Conservation (phyloP, 306 rosid species). For the Cucurbita pepo region DNA sequence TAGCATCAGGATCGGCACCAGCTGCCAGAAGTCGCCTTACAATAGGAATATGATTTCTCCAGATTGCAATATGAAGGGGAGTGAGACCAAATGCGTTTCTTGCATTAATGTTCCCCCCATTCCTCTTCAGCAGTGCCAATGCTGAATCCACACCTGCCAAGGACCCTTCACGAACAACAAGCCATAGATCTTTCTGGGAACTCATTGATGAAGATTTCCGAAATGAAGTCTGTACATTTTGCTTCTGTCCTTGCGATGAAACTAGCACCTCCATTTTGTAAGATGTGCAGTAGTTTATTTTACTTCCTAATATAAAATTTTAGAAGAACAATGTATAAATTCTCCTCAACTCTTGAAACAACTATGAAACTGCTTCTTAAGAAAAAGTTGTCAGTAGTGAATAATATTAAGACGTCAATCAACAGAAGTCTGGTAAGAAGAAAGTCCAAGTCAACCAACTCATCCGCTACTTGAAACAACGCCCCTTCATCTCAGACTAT, state of each 20-base stretch:
- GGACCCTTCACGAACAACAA: constrained; percentile 63
- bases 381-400: background rate
- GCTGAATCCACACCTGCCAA: constrained; percentile 55
- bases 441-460: background rate
- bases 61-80: constrained; percentile 83
- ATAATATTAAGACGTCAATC: background rate
- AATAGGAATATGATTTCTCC: constrained; percentile 91
- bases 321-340: background rate
- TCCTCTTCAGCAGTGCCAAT: constrained; percentile 54
- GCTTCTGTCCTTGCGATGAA: constrained; percentile 49
- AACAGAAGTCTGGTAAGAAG: background rate
- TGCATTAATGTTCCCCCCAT: constrained; percentile 56
- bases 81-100: constrained; percentile 69
- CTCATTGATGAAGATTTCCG: constrained; percentile 26
- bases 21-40: constrained; percentile 75
- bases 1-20: constrained; percentile 88
- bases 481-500: background rate
- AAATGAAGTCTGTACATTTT: constrained; percentile 23
- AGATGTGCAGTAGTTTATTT: background rate
- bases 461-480: background rate
- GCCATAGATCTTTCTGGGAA: constrained; percentile 50
- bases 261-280: constrained; percentile 33
- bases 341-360: background rate
- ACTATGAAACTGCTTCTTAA: background rate
- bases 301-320: constrained; percentile 6